Percentiles rank a stretch among this genome's conserved stretches.
Evolutionary conservation across 106 monocot species (phyloP).

Genomic region (Acanthochlamys bracteata): DNA sequence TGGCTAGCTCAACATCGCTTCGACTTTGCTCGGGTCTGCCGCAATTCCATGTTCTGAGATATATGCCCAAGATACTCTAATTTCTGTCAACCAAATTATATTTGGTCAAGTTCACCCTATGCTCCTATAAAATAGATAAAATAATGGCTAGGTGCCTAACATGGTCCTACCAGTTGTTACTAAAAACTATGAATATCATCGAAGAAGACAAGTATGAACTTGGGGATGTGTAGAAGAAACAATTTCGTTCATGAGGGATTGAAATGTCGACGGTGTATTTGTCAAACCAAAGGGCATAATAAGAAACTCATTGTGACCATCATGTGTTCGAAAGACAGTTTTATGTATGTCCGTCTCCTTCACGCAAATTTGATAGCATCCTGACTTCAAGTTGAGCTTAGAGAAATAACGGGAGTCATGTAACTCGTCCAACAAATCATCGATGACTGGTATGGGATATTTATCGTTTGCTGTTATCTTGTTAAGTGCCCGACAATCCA

Average conservation of each 20-base stretch:
- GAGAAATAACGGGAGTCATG: background rate
- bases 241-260: background rate
- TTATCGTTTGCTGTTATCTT: background rate
- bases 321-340: background rate
- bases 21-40: background rate
- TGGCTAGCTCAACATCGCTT: background rate
- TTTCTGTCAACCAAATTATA: background rate
- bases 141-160: background rate
- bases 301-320: background rate
- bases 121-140: too few relatives aligned
- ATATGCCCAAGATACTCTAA: constrained; percentile 1
- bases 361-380: constrained; percentile 1
- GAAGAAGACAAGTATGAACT: background rate
- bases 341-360: background rate
- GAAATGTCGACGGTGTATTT: background rate
- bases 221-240: background rate
- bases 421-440: constrained; percentile 4
- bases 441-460: constrained; percentile 5
- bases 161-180: background rate
- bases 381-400: constrained; percentile 1
- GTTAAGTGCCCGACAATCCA: constrained; percentile 4
- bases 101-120: too few relatives aligned
- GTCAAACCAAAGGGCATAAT: background rate
- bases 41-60: background rate
- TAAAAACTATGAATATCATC: constrained; percentile 3